Percentiles rank a stretch among this genome's conserved stretches.
phyloP scores from a whole-genome alignment of 331 rosid genomes.

The Dryas integrifolia region DNA sequence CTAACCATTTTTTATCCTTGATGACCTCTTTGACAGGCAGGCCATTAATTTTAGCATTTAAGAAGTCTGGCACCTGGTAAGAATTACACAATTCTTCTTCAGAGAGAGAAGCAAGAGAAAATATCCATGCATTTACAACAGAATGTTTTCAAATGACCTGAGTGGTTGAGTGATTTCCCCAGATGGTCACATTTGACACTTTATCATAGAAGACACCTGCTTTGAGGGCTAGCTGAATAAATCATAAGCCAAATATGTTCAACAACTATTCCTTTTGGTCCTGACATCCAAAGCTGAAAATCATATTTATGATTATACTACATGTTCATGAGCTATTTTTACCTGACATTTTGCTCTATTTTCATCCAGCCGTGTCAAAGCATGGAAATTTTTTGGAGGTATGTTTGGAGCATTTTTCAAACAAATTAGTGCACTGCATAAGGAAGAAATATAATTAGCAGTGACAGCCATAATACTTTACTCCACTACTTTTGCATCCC shows the following conservation, averaged over 20 bases:
- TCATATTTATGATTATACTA: not conserved
- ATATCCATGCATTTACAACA: conserved; percentile 13
- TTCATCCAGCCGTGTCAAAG: conserved; percentile 92
- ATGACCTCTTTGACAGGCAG: conserved; percentile 80
- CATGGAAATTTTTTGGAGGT: conserved; percentile 89
- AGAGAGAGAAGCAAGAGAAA: conserved; percentile 18
- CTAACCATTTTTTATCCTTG: conserved; percentile 84
- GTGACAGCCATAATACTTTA: conserved; percentile 13
- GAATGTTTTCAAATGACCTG: conserved; percentile 51
- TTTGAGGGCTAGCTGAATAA: conserved; percentile 81
- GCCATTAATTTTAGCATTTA: conserved; percentile 84
- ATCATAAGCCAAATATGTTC: conserved; percentile 25
- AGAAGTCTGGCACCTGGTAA: conserved; percentile 86
- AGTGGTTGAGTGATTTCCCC: conserved; percentile 99
- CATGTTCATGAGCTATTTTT: conserved; percentile 11
- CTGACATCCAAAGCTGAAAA: not conserved
- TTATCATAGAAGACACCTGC: conserved; percentile 97
- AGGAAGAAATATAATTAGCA: conserved; percentile 27
- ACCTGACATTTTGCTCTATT: conserved; percentile 99
- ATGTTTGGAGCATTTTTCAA: conserved; percentile 94
- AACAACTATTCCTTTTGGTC: conserved; percentile 3
- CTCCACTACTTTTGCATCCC: conserved; percentile 15
- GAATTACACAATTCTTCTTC: conserved; percentile 16
- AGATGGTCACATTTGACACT: conserved; percentile 87
- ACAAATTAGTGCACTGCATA: conserved; percentile 80